Evolutionary conservation across 2,329 filamentous ascomycete genomes (phyloP).

Genomic region (Aspergillus sp.): DNA sequence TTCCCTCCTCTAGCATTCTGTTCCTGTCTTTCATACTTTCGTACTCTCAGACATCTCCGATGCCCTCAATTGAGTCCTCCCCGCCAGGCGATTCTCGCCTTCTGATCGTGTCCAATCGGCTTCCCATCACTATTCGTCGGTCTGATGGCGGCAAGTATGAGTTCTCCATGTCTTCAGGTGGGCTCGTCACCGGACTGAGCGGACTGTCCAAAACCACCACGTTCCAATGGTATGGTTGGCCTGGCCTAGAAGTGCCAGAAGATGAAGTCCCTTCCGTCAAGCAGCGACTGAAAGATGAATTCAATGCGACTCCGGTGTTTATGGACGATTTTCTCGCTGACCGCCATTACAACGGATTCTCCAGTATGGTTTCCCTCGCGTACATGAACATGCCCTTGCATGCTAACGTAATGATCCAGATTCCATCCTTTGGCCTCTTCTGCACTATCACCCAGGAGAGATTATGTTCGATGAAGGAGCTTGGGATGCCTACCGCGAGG

Average conservation of each 20-base stretch:
- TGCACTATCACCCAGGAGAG: slow-evolving; percentile 96
- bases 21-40: no score
- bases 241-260: slow-evolving; percentile 82
- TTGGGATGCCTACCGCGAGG: slow-evolving; percentile 86
- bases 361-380: slow-evolving; percentile 60
- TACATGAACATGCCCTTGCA: background rate
- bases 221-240: slow-evolving; percentile 97
- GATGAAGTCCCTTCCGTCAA: slow-evolving; percentile 70
- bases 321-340: slow-evolving; percentile 87
- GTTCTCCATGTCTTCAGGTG: slow-evolving; percentile 92
- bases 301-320: slow-evolving; percentile 83
- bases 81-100: slow-evolving; percentile 47
- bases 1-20: no score
- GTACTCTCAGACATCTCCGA: background rate
- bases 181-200: slow-evolving; percentile 84
- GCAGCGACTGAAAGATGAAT: slow-evolving; percentile 74
- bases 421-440: slow-evolving; percentile 92
- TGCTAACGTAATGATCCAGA: slow-evolving; percentile 50
- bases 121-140: slow-evolving; percentile 92
- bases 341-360: slow-evolving; percentile 93
- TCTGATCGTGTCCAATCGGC: slow-evolving; percentile 83
- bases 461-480: slow-evolving; percentile 93
- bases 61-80: slow-evolving; percentile 9
- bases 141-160: slow-evolving; percentile 82
- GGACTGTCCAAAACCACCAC: slow-evolving; percentile 84